Conservation (phyloP, 2,329 filamentous ascomycete genomes). For the Erysiphe neolycopersici region DNA sequence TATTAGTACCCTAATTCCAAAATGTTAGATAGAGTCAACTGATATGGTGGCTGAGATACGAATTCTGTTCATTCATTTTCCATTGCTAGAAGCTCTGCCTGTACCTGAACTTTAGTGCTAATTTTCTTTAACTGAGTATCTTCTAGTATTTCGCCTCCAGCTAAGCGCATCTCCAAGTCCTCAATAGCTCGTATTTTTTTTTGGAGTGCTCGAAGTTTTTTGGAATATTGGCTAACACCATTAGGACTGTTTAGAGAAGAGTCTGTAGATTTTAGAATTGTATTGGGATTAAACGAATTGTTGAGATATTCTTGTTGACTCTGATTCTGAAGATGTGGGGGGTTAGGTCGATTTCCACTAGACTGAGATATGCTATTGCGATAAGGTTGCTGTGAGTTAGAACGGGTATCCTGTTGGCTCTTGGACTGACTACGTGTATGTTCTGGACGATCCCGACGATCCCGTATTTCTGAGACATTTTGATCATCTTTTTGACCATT, state of each 20-base stretch:
- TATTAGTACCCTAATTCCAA: too few species aligned
- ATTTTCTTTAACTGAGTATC: conserved; percentile 99
- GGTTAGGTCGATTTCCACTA: conserved; percentile 5
- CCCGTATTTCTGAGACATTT: conserved; percentile 18
- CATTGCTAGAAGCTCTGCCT: conserved; percentile 47
- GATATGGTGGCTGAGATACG: background rate
- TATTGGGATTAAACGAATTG: conserved; percentile 7
- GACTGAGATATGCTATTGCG: conserved; percentile 19
- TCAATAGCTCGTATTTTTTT: conserved; percentile 98
- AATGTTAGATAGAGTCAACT: too few species aligned
- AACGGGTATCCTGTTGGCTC: conserved; percentile 19
- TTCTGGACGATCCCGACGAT: conserved; percentile 17
- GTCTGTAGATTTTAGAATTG: conserved; percentile 7
- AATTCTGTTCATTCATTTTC: conserved; percentile 5
- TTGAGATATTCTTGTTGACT: conserved; percentile 7
- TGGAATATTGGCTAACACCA: conserved; percentile 48
- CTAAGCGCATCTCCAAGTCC: conserved; percentile 89
- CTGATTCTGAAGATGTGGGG: conserved; percentile 3
- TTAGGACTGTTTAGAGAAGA: conserved; percentile 24
- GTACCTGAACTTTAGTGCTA: conserved; percentile 55
- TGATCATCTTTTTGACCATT: conserved; percentile 1
- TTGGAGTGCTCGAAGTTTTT: conserved; percentile 77
- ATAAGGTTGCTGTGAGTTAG: conserved; percentile 21
- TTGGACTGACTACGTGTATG: conserved; percentile 27
- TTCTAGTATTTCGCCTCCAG: conserved; percentile 85